These are phyloP conservation scores for Penicillium diatomitis DNA, from an alignment of 495 filamentous ascomycete genomes.

Conservation along the genomic window DNA sequence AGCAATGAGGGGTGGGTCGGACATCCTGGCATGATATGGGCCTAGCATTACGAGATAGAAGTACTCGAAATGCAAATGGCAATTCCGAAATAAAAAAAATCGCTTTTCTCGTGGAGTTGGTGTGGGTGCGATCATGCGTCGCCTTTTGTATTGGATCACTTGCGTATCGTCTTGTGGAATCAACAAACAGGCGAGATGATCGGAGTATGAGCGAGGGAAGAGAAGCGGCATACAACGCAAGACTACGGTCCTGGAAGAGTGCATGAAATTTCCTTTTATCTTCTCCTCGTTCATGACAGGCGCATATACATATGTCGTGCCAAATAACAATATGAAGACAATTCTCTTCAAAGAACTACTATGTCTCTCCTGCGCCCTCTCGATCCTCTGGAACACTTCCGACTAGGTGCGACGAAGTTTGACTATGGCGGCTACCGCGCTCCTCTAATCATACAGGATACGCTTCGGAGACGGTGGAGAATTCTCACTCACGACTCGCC, in stretches of 20 bases:
- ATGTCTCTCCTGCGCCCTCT: too few species aligned
- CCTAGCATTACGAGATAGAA: conserved; percentile 34
- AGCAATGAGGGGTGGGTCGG: conserved; percentile 21
- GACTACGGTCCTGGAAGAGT: conserved; percentile 19
- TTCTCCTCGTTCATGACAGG: conserved; percentile 35
- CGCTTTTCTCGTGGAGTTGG: conserved; percentile 34
- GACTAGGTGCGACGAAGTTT: too few species aligned
- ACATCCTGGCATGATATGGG: conserved; percentile 33
- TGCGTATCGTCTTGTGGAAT: not conserved
- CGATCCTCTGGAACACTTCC: too few species aligned
- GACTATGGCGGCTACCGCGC: not conserved
- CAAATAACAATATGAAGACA: conserved; percentile 34
- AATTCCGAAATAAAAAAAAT: conserved; percentile 26
- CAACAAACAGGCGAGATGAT: conserved; percentile 17
- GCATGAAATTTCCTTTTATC: conserved; percentile 36
- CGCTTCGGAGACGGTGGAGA: not conserved
- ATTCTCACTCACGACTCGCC: conserved; percentile 36
- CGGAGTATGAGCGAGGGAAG: conserved; percentile 8
- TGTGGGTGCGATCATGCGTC: conserved; percentile 24
- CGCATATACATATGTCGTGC: conserved; percentile 36
- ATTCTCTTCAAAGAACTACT: conserved; percentile 15
- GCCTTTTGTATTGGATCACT: not conserved
- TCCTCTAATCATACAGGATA: conserved; percentile 1
- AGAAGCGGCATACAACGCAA: conserved; percentile 24
- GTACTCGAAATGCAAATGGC: conserved; percentile 29